Base-by-base conservation (phyloP, 257 asterid genomes). In the Misopates orontium region DNA sequence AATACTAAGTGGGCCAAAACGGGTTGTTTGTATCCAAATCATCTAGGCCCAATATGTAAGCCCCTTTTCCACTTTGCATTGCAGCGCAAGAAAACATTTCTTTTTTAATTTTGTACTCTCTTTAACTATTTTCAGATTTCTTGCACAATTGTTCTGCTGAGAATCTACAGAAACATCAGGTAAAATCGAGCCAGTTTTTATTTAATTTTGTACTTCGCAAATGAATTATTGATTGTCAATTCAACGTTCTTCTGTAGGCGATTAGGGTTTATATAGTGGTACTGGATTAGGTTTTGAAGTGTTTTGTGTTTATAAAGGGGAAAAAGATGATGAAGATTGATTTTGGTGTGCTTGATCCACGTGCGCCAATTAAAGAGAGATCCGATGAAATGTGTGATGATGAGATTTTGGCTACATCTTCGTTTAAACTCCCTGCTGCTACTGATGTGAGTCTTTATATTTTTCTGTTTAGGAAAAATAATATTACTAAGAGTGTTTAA, bases 341-440 rank as follows among this genome's bases (percentile, higher is more conserved):
- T 73, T 88, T 94, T 42, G 78, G 91, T 58, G 95, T 87, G 68
- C 89, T 15, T n/a, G n/a, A n/a, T n/a, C n/a, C n/a, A n/a, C n/a
- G n/a, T n/a, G 81, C 83, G 20, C 82, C 90, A 4, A 15, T 86
- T 56, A 77, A 72, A 68, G 84, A 76, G 64, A 75, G 62, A 60
- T 19, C 71, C 2, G 75, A 75, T 70, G 90, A 86, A 41, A 68
- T 79, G 31, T 60, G 73, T 22, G 54, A n/a, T n/a, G n/a, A 72
- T 39, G 95, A 80, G 63, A 71, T 88, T 70, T 64, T 78, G 15
- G 76, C 77, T 52, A 68, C 77, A 1, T 94, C 91, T 8, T 83
- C 85, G 8, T 91, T 91, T 67, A 65, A 69, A 69, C 87, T n/a
- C 75, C 96, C 95, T 12, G 66, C 61, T 47, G 66, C 95, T 36